Conservation (phyloP, 139 green algal genomes). For the Mesotaenium endlicherianum region DNA sequence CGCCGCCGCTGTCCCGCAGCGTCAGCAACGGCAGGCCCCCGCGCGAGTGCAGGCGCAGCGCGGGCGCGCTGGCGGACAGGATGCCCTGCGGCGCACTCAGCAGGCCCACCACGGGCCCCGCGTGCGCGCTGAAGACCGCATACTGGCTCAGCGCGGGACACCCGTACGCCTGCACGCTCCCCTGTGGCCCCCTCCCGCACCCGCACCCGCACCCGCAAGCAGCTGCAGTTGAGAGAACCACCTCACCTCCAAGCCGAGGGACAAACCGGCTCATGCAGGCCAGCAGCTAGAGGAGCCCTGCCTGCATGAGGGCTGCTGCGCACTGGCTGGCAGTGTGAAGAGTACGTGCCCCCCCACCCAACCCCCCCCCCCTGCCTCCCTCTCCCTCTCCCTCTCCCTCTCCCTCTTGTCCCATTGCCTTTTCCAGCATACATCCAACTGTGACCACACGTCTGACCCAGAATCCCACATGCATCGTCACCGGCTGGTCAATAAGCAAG, state of each 20-base stretch:
- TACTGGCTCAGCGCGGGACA: conserved; percentile 24
- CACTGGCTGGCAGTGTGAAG: no score
- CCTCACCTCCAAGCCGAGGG: no score
- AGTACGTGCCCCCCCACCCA: neutral
- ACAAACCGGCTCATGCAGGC: no score
- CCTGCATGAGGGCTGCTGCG: no score
- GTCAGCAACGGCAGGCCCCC: conserved; percentile 35
- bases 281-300: no score
- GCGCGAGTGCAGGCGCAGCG: conserved; percentile 21
- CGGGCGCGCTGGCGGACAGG: conserved; percentile 25
- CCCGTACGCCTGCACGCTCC: conserved; percentile 3
- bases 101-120: conserved; percentile 22
- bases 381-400: neutral
- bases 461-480: no score
- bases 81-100: conserved; percentile 15
- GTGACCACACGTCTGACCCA: no score
- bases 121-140: conserved; percentile 1
- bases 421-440: no score
- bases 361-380: neutral
- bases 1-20: neutral
- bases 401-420: no score
- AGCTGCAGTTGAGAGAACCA: no score
- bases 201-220: neutral
- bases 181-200: no score
- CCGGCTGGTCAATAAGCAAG: no score